Conservation (phyloP, 257 asterid species). For the Thymus quinquecostatus region DNA sequence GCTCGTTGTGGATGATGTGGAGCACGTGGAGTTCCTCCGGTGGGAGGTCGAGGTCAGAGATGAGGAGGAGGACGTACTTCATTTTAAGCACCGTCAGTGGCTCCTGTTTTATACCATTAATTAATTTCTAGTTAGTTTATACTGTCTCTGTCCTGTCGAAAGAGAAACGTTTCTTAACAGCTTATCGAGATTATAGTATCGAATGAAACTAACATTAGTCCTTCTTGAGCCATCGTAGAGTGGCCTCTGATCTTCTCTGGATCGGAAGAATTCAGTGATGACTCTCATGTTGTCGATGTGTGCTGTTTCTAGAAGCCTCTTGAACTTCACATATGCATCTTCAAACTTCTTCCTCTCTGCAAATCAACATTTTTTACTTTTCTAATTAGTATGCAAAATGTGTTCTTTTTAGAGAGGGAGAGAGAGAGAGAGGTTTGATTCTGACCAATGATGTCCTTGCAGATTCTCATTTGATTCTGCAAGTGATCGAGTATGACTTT, state of each 20-base stretch:
- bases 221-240: constrained; percentile 46
- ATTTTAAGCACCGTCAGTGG: constrained; percentile 59
- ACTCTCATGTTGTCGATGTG: constrained; percentile 65
- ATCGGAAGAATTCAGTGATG: constrained; percentile 44
- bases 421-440: background rate
- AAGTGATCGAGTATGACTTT: constrained; percentile 56
- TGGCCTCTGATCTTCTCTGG: constrained; percentile 48
- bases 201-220: constrained; percentile 33
- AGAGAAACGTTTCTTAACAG: too few relatives aligned
- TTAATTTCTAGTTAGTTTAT: too few relatives aligned
- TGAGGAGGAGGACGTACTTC: constrained; percentile 71
- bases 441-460: constrained; percentile 48
- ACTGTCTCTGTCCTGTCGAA: too few relatives aligned
- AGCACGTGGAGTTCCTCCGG: constrained; percentile 73
- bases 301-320: constrained; percentile 41
- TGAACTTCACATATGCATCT: constrained; percentile 44
- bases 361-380: background rate
- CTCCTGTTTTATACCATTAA: constrained; percentile 39
- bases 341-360: constrained; percentile 42
- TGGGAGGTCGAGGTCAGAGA: constrained; percentile 71
- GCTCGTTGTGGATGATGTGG: constrained; percentile 65
- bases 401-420: background rate
- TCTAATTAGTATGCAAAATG: background rate
- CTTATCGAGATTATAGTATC: too few relatives aligned
- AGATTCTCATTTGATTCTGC: constrained; percentile 36